phyloP scores from a whole-genome alignment of 1,284 basidiomycete species.

The Ustilago hordei region DNA sequence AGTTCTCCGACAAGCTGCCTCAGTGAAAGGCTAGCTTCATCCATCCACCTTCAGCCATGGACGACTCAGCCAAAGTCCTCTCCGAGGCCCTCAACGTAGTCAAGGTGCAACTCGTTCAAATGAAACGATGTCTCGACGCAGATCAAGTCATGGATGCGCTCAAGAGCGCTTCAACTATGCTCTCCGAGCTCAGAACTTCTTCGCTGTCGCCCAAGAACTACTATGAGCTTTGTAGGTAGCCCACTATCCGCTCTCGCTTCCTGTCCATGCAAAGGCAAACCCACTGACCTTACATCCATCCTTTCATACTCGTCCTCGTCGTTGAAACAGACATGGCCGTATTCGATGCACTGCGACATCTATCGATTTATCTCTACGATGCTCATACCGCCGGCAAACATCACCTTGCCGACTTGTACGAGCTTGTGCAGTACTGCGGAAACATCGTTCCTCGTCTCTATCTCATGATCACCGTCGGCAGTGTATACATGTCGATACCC shows the following conservation, averaged over 20 bases:
- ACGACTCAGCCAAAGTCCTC: constrained; percentile 66
- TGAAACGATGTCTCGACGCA: constrained; percentile 66
- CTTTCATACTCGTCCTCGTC: background rate
- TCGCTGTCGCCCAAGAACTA: constrained; percentile 67
- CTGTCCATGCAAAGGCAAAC: background rate
- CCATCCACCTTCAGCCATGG: constrained; percentile 51
- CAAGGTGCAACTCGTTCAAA: constrained; percentile 68
- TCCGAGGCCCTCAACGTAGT: constrained; percentile 66
- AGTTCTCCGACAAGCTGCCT: constrained; percentile 21
- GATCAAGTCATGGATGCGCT: constrained; percentile 69
- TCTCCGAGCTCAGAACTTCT: constrained; percentile 66
- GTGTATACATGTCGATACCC: constrained; percentile 69
- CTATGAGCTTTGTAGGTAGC: constrained; percentile 65
- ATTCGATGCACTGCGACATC: constrained; percentile 67
- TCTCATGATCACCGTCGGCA: constrained; percentile 69
- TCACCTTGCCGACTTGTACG: constrained; percentile 68
- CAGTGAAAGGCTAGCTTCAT: constrained; percentile 22
- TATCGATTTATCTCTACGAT: constrained; percentile 68
- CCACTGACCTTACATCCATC: constrained; percentile 9
- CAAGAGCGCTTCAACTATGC: constrained; percentile 68
- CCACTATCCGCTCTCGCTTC: background rate
- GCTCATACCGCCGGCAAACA: constrained; percentile 66
- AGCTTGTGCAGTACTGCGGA: constrained; percentile 69
- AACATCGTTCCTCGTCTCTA: constrained; percentile 69
- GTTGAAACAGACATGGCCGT: constrained; percentile 64